These are phyloP conservation scores for Ehretia macrophylla DNA, from an alignment of 257 asterid genomes.

Conservation along the genomic window DNA sequence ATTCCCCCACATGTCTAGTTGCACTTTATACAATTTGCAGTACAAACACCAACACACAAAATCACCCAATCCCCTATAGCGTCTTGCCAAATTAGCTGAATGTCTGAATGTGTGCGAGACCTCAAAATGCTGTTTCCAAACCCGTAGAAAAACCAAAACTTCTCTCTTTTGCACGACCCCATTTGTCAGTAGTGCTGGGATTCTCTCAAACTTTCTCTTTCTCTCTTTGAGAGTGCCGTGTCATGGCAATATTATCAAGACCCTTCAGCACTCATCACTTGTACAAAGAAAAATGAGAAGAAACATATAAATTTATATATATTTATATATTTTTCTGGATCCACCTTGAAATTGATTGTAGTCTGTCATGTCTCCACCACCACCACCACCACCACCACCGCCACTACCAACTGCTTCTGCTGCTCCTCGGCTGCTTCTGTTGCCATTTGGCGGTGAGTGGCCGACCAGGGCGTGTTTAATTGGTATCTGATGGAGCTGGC, in stretches of 20 bases:
- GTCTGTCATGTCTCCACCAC: conserved; percentile 25
- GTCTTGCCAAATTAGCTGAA: conserved; percentile 29
- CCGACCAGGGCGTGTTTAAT: background rate
- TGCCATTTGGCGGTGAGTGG: background rate
- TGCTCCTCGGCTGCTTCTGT: conserved; percentile 12
- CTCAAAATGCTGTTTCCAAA: conserved; percentile 26
- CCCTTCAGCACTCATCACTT: conserved; percentile 37
- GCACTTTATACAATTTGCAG: conserved; percentile 11
- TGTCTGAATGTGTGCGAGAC: conserved; percentile 28
- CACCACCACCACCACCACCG: conserved; percentile 20
- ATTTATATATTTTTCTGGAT: conserved; percentile 22
- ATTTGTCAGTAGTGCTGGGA: conserved; percentile 44
- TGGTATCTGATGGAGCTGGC: conserved; percentile 13
- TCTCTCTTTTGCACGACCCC: conserved; percentile 25
- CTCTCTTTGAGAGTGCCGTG: conserved; percentile 25
- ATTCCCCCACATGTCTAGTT: conserved; percentile 18
- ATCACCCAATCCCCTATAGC: conserved; percentile 11
- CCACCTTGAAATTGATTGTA: conserved; percentile 43
- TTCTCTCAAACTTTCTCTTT: conserved; percentile 16
- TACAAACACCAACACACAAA: conserved; percentile 6
- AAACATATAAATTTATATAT: background rate
- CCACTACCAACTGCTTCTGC: conserved; percentile 16
- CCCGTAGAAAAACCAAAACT: conserved; percentile 26
- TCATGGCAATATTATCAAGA: conserved; percentile 17
- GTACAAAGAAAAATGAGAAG: conserved; percentile 5